Percentiles rank a stretch among this genome's conserved stretches.
These are phyloP conservation scores for Flammula alnicola DNA, from an alignment of 1,284 basidiomycete species.

Conservation along the genomic window DNA sequence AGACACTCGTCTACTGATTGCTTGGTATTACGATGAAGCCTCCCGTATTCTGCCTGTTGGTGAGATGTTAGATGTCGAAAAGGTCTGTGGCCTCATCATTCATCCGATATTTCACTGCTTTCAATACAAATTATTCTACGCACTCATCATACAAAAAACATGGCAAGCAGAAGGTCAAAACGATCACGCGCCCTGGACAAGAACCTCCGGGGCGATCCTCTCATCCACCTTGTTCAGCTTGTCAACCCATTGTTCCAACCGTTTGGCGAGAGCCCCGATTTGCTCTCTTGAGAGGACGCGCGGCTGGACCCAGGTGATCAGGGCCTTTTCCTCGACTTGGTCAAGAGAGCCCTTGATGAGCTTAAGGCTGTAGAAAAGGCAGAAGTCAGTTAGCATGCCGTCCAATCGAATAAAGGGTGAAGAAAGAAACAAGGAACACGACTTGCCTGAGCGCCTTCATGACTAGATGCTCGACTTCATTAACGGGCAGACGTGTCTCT, in stretches of 20 bases:
- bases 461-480: conserved; percentile 96
- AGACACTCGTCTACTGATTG: too few relatives aligned
- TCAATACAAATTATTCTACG: conserved; percentile 11
- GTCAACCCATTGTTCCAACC: conserved; percentile 84
- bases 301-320: conserved; percentile 97
- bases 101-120: too few relatives aligned
- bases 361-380: conserved; percentile 66
- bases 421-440: not conserved
- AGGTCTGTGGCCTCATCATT: too few relatives aligned
- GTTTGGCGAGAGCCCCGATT: conserved; percentile 78
- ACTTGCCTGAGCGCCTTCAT: conserved; percentile 95
- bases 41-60: too few relatives aligned
- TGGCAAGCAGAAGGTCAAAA: too few relatives aligned
- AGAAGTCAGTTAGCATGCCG: not conserved
- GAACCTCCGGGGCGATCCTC: conserved; percentile 68
- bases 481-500: conserved; percentile 87
- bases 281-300: conserved; percentile 90
- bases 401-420: too few relatives aligned
- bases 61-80: too few relatives aligned
- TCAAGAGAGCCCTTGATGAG: conserved; percentile 93
- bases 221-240: conserved; percentile 80
- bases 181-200: conserved; percentile 39
- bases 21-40: too few relatives aligned
- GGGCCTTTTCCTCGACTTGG: conserved; percentile 85
- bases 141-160: conserved; percentile 7